A percentile compares a stretch with the other conserved stretches of the same genome.
These are phyloP conservation scores for Crepidotus sp. DNA, from an alignment of 1,284 basidiomycete genomes.

Conservation along the genomic window DNA sequence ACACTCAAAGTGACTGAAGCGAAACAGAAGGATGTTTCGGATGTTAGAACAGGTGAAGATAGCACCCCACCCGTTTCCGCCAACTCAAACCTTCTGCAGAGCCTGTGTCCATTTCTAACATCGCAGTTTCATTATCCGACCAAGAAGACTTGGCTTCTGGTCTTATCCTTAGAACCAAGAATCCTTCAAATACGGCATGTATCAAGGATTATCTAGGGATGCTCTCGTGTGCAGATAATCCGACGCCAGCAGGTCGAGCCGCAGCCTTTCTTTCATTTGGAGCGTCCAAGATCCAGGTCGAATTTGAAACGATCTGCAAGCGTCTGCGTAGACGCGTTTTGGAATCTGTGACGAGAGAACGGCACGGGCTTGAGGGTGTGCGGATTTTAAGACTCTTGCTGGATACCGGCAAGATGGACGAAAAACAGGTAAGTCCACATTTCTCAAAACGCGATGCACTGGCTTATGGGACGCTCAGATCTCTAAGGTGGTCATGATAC, in stretches of 20 bases:
- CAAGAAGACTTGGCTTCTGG: slow-evolving; percentile 49
- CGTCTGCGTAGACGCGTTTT: slow-evolving; percentile 68
- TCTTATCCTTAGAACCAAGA: slow-evolving; percentile 49
- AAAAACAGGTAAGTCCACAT: slow-evolving; percentile 70
- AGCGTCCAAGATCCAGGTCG: slow-evolving; percentile 70
- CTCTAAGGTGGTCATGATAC: slow-evolving; percentile 88
- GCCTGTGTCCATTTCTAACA: slow-evolving; percentile 51
- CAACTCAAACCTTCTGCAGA: slow-evolving; percentile 31
- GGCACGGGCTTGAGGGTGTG: slow-evolving; percentile 80
- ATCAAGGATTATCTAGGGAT: slow-evolving; percentile 73
- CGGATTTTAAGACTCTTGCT: slow-evolving; percentile 77
- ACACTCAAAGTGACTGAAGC: slow-evolving; percentile 62
- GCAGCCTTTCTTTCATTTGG: slow-evolving; percentile 61
- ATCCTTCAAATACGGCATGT: slow-evolving; percentile 46
- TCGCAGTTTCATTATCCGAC: slow-evolving; percentile 54
- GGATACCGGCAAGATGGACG: slow-evolving; percentile 91
- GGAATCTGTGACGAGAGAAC: slow-evolving; percentile 75
- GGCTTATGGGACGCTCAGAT: slow-evolving; percentile 45
- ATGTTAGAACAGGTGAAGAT: slow-evolving; percentile 53
- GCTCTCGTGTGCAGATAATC: slow-evolving; percentile 72
- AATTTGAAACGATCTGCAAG: slow-evolving; percentile 71
- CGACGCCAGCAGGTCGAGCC: slow-evolving; percentile 57
- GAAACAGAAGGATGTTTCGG: slow-evolving; percentile 52
- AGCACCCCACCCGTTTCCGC: slow-evolving; percentile 2
- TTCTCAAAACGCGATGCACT: not conserved